These are phyloP conservation scores for Chiua sp. DNA, from an alignment of 1,284 basidiomycete species.

Conservation along the genomic window DNA sequence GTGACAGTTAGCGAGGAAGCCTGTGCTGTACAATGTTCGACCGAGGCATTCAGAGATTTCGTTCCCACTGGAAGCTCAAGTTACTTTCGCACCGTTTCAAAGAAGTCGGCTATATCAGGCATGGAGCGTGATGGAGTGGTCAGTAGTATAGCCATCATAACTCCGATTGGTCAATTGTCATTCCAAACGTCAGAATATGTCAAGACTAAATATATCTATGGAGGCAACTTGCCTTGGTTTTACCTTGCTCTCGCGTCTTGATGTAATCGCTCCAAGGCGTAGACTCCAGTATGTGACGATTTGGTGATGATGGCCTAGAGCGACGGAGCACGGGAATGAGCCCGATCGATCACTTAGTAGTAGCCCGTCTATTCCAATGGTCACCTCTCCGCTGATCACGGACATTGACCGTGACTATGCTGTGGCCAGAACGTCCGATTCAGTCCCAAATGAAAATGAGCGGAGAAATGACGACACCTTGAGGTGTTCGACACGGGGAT, in stretches of 20 bases:
- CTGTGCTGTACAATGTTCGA: too few relatives aligned
- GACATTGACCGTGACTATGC: too few relatives aligned
- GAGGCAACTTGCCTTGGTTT: too few relatives aligned
- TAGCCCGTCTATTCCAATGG: neutral
- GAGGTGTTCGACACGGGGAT: neutral
- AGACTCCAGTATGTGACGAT: too few relatives aligned
- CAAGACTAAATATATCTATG: too few relatives aligned
- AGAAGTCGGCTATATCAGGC: constrained; percentile 1
- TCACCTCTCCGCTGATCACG: neutral
- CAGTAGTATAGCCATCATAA: constrained; percentile 4
- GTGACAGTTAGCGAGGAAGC: too few relatives aligned
- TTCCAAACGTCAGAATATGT: neutral
- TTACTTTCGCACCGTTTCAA: neutral
- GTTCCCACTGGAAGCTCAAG: neutral
- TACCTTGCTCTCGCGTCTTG: too few relatives aligned
- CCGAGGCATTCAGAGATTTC: neutral
- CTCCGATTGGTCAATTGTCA: constrained; percentile 13
- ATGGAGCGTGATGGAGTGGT: neutral
- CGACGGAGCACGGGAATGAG: too few relatives aligned
- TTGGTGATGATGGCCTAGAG: too few relatives aligned
- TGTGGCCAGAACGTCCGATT: too few relatives aligned
- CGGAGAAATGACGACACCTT: neutral
- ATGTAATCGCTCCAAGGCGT: too few relatives aligned
- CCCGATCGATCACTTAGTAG: too few relatives aligned
- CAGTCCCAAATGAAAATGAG: neutral